Conservation (phyloP, 1,284 basidiomycete genomes). For the Microbotryum scabiosae region DNA sequence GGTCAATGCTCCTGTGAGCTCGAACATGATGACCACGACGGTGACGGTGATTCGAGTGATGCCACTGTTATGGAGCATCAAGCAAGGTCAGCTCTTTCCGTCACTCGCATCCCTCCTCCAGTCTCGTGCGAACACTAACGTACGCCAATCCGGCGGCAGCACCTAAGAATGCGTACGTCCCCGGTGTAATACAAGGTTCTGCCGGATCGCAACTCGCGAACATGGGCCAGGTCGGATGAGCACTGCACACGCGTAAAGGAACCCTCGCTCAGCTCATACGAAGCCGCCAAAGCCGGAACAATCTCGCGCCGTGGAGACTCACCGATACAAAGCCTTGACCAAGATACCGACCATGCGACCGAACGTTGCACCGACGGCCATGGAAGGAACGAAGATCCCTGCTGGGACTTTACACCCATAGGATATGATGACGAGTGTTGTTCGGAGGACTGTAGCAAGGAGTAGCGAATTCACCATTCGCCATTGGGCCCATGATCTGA, state of each 20-base stretch:
- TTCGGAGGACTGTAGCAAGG: conserved; percentile 81
- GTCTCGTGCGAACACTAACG: conserved; percentile 28
- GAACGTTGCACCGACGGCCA: conserved; percentile 94
- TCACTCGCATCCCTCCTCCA: not conserved
- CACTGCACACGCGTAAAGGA: conserved; percentile 44
- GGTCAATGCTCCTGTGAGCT: conserved; percentile 94
- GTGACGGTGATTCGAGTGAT: conserved; percentile 96
- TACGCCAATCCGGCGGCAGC: conserved; percentile 88
- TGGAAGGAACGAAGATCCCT: conserved; percentile 94
- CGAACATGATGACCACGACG: conserved; percentile 99
- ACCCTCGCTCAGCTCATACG: not conserved
- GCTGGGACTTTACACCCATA: conserved; percentile 96
- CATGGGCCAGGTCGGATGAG: conserved; percentile 71
- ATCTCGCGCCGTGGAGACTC: conserved; percentile 32
- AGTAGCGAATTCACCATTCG: conserved; percentile 85
- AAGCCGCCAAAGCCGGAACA: not conserved
- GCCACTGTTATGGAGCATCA: conserved; percentile 51
- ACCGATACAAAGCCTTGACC: conserved; percentile 85
- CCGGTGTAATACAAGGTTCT: conserved; percentile 93
- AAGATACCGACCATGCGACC: conserved; percentile 92
- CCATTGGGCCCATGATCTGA: conserved; percentile 83
- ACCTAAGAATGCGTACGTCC: conserved; percentile 91
- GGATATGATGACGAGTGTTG: conserved; percentile 76
- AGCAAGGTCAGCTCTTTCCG: conserved; percentile 8
- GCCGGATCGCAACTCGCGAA: conserved; percentile 87